Conservation (phyloP, 345 rosid species). For the Gossypium mustelinum region DNA sequence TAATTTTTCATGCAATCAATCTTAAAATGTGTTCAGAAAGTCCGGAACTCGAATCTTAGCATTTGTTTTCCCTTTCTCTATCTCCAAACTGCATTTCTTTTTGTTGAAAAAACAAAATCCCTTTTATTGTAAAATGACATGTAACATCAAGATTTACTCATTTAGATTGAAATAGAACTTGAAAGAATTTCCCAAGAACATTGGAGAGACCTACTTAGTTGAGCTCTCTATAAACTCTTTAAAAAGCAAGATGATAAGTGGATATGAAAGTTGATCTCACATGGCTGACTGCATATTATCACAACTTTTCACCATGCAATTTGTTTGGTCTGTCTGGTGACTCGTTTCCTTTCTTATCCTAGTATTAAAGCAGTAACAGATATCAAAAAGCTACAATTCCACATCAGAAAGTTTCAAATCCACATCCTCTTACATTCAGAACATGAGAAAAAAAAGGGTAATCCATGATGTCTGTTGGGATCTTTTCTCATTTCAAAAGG, state of each 20-base stretch:
- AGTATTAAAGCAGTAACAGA: conserved; percentile 19
- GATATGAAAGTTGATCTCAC: conserved; percentile 17
- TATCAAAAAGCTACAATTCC: conserved; percentile 49
- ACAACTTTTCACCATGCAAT: background rate
- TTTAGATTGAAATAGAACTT: background rate
- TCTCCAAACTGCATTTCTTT: background rate
- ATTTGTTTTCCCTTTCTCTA: background rate
- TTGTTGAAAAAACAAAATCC: background rate
- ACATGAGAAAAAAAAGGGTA: background rate
- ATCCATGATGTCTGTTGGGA: conserved; percentile 4
- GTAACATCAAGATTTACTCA: background rate
- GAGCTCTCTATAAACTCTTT: background rate
- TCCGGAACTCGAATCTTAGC: background rate
- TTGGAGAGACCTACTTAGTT: background rate
- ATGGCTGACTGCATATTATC: conserved; percentile 21
- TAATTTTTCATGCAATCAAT: background rate
- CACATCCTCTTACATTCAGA: conserved; percentile 23
- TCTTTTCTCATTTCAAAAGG: conserved; percentile 7
- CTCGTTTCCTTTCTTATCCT: conserved; percentile 10
- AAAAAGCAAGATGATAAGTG: background rate
- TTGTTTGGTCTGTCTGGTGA: background rate
- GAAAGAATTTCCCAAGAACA: background rate
- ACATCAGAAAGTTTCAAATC: conserved; percentile 38
- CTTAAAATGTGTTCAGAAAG: background rate
- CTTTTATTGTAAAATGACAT: background rate